Base-by-base conservation (phyloP, 371 early-diverging fungal species). In the Syncephalastrum monosporum region DNA sequence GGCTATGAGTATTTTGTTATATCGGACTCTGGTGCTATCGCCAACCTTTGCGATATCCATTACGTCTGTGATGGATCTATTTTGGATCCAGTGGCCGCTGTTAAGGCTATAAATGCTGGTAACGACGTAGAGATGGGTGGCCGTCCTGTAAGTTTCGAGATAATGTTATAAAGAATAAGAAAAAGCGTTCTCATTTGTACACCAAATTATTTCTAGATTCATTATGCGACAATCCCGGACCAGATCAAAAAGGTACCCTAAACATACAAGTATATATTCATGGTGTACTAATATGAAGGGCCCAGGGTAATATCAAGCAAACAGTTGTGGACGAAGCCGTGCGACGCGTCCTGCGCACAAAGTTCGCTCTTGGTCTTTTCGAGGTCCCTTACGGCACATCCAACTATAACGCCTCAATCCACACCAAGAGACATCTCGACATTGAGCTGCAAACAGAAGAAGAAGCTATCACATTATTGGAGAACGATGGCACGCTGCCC, bases 401-500 rank as follows among this genome's bases (percentile, higher is more conserved):
- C 50, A 67, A 57, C 63, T 74, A 45, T 63, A 69, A 55, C 47
- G 33, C 24, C 45, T 63, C 46, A 56, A 75, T 63, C 44, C 55
- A 47, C 45, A 49, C 44, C 54, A 57, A 53, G 53, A 64, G 27
- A 14, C 50, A 59, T 15, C 47, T 64, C 17, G 56, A 54, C 6
- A n/a, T 65, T 33, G 56, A 45, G 1, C 54, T 42, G 14, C 53
- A 65, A 42, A 47, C 60, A 15, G 65, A 65, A 14, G 60, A 59
- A 52, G 77, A 49, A 52, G 61, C 74, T 13, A 61, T 66, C 4
- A 64, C 78, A 24, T 63, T 82, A 17, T 17, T 80, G 24, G 75
- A 78, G 60, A 78, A 80, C 53, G 69, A 63, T 42, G 65, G 57
- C n/a, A 50, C 54, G 13, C 58, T 80, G 21, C 70, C 76, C 29